phyloP scores from a whole-genome alignment of 2,329 filamentous ascomycete species.

The Paradendryphiella salina region DNA sequence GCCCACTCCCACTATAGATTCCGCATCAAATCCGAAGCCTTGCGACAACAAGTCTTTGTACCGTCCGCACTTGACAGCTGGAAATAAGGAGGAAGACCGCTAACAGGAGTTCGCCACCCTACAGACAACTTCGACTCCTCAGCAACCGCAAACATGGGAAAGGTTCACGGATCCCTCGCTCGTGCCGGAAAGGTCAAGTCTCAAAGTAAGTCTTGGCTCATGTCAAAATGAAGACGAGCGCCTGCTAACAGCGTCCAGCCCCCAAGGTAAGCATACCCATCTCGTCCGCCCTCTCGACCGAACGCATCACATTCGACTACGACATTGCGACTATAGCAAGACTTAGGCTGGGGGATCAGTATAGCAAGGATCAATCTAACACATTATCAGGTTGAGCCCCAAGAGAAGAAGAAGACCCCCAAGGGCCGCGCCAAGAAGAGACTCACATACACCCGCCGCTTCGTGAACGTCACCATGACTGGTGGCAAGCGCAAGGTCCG shows the following conservation, averaged over 20 bases:
- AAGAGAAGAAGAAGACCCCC: slow-evolving; percentile 95
- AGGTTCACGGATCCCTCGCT: slow-evolving; percentile 91
- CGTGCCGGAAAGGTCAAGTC: slow-evolving; percentile 98
- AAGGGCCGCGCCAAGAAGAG: slow-evolving; percentile 99
- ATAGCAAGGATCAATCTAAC: slow-evolving; percentile 25
- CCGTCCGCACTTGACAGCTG: slow-evolving; percentile 4
- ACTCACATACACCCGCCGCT: slow-evolving; percentile 92
- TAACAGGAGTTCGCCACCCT: slow-evolving; percentile 42
- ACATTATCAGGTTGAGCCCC: slow-evolving; percentile 70
- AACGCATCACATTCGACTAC: not conserved
- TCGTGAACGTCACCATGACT: slow-evolving; percentile 96
- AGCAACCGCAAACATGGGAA: slow-evolving; percentile 73
- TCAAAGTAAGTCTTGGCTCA: slow-evolving; percentile 31
- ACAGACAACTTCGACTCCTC: slow-evolving; percentile 31
- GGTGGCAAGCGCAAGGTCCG: slow-evolving; percentile 97
- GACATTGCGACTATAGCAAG: not conserved
- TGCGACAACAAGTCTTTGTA: slow-evolving; percentile 9
- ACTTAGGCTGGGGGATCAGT: not conserved
- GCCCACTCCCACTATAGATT: slow-evolving; percentile 4
- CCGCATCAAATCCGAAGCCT: slow-evolving; percentile 3
- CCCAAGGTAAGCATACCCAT: slow-evolving; percentile 29
- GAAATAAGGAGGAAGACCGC: slow-evolving; percentile 17
- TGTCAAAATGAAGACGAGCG: slow-evolving; percentile 2
- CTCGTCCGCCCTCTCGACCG: slow-evolving; percentile 1
- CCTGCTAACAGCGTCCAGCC: slow-evolving; percentile 28